Percentiles rank a stretch among this genome's conserved stretches.
phyloP scores from a whole-genome alignment of 805 yeast species.

The Zygoascus flipseniorum region DNA sequence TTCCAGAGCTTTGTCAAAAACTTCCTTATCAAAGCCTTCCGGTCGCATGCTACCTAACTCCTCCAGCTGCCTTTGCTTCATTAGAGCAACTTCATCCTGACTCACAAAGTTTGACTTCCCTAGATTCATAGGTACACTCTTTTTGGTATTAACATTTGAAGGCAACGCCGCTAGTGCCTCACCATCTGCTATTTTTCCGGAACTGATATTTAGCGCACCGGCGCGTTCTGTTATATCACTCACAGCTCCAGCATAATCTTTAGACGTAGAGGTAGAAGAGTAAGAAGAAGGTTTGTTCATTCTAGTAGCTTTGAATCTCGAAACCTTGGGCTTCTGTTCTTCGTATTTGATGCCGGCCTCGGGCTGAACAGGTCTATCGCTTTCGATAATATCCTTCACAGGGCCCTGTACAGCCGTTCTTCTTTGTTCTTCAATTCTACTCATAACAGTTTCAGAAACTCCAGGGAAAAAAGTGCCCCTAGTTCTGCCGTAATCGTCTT shows the following conservation, averaged over 20 bases:
- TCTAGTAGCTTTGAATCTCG: constrained; percentile 1
- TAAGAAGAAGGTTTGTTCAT: neutral
- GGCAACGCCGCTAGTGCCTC: neutral
- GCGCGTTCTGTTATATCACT: neutral
- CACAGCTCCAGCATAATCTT: neutral
- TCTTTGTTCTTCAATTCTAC: neutral
- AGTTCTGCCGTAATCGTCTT: constrained; percentile 31
- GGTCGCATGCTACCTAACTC: neutral
- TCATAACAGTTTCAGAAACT: constrained; percentile 1
- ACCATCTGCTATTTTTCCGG: neutral
- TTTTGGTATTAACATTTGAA: neutral
- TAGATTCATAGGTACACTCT: neutral
- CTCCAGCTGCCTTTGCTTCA: neutral
- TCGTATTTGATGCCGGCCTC: neutral
- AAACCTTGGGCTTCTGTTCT: neutral
- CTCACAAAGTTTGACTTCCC: neutral
- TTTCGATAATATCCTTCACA: neutral
- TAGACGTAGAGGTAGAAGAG: neutral
- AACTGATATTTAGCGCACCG: neutral
- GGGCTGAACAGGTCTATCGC: neutral
- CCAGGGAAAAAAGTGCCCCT: constrained; percentile 30
- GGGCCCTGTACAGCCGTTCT: neutral
- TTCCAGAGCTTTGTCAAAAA: constrained; percentile 14
- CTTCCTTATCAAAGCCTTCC: constrained; percentile 3
- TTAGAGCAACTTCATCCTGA: neutral